These are phyloP conservation scores for Aspergillus baeticus DNA, from an alignment of 495 filamentous ascomycete species.

Conservation along the genomic window DNA sequence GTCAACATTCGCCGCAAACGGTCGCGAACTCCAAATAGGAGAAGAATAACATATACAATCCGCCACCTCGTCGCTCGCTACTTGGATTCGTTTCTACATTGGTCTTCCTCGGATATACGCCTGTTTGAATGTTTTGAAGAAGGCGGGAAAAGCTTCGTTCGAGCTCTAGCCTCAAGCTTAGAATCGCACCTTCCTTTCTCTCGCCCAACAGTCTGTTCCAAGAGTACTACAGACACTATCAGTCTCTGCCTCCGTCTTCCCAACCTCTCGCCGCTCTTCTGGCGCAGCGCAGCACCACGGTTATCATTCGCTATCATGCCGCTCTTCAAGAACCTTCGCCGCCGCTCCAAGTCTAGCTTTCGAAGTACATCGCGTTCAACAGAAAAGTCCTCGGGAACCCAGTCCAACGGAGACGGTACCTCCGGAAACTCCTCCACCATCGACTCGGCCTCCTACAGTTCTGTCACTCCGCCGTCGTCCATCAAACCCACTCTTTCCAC, in stretches of 20 bases:
- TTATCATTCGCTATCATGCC: slow-evolving; percentile 42
- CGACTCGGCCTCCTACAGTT: slow-evolving; percentile 54
- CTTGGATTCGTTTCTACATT: neutral
- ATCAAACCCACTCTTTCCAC: slow-evolving; percentile 54
- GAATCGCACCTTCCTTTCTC: slow-evolving; percentile 11
- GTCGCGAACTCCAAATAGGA: slow-evolving; percentile 24
- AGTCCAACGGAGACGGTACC: slow-evolving; percentile 47
- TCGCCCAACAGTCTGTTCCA: too few species aligned
- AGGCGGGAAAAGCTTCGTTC: neutral
- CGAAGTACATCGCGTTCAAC: slow-evolving; percentile 44
- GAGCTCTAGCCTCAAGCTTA: neutral
- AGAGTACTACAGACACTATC: neutral
- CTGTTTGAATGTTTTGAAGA: neutral
- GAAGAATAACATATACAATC: neutral
- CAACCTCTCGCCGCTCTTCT: neutral
- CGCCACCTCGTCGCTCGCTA: slow-evolving; percentile 14
- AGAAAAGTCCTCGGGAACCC: slow-evolving; percentile 45
- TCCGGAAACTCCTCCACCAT: slow-evolving; percentile 63
- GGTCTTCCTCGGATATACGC: neutral
- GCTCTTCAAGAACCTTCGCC: slow-evolving; percentile 76
- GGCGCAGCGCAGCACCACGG: neutral
- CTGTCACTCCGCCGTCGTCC: slow-evolving; percentile 59
- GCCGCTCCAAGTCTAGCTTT: slow-evolving; percentile 68
- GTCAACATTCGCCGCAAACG: slow-evolving; percentile 40
- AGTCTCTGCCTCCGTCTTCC: slow-evolving; percentile 1